Evolutionary conservation across 305 asterid genomes (phyloP).

Genomic region (Fraxinus platypoda): DNA sequence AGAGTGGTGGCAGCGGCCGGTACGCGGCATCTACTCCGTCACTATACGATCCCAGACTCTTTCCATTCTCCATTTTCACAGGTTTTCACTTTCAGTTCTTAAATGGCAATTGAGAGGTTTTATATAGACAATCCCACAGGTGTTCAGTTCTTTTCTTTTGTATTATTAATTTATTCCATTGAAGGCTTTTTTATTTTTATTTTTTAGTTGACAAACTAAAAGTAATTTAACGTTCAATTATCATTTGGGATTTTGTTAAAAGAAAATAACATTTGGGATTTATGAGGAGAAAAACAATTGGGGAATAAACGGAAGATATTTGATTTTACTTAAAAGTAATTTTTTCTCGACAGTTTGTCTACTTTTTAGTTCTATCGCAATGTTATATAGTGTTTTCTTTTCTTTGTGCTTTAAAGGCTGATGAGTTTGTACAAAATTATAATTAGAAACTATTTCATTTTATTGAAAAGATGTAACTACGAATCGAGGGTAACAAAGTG

Average conservation of each 20-base stretch:
- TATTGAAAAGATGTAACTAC: background rate
- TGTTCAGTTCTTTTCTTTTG: background rate
- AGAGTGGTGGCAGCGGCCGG: conserved; percentile 58
- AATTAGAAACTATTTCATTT: background rate
- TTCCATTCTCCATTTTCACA: conserved; percentile 35
- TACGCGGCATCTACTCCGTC: conserved; percentile 45
- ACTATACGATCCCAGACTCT: conserved; percentile 13
- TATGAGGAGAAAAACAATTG: background rate
- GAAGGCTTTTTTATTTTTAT: background rate
- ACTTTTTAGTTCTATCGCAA: background rate
- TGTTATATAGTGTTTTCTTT: background rate
- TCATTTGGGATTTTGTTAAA: background rate
- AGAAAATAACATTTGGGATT: background rate
- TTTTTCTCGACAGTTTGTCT: background rate
- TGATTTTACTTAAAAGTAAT: background rate
- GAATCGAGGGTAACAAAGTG: background rate
- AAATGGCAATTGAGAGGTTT: conserved; percentile 14
- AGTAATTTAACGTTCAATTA: background rate
- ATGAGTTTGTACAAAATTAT: background rate
- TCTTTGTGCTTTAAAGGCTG: background rate
- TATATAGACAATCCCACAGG: conserved; percentile 26
- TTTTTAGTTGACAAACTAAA: background rate
- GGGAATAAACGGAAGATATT: background rate
- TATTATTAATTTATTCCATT: background rate
- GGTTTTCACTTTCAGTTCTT: conserved; percentile 24